Evolutionary conservation across 345 rosid species (phyloP), one percentile per base, ranked within the genome.

Genomic region (Punica granatum): DNA sequence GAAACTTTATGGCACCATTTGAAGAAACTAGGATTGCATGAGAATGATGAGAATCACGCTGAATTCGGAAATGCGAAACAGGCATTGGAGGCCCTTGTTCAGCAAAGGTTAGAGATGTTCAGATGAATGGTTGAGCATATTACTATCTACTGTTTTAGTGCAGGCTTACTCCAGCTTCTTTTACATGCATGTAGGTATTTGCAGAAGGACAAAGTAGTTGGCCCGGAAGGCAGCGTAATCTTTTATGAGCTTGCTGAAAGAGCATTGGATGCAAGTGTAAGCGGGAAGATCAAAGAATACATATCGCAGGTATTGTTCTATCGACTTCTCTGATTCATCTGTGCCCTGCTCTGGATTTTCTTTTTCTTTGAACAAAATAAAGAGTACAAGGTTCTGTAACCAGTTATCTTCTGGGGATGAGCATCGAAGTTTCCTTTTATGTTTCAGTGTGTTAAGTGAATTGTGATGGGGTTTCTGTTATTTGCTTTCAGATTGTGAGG

Each of bases 201-300:
- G 83, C 96, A 86, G 77, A 94, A 94, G 80, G 86, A 84, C 70
- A 89, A 85, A 84, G 90, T 88, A 26, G 83, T 34, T 75, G 88
- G 95, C 43, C 95, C 96, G 33, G 99, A 94, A 77, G 98, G 98
- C 56, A 86, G 26, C 77, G 77, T 79, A 41, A 34, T 86, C 72
- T 76, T 81, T 64, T 94, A 89, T 64, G 88, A 86, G 76, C 92
- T 94, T 71, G 99, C 99, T 19, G 97, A 88, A 86, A 91, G 98
- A 83, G 96, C 95, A 31, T 76, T 84, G 66, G 98, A 94, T 75
- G 79, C 82, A 6, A 84, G 85, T 63, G 76, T 87, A 41, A 76
- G 63, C 1, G 90, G 85, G 63, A 86, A 67, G 72, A 73, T 89
- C 39, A 91, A 88, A 74, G 90, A 88, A 64, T 81, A 89, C 70